Base-by-base conservation (phyloP, 2,329 filamentous ascomycete genomes). In the Calonectria pauciramosa region DNA sequence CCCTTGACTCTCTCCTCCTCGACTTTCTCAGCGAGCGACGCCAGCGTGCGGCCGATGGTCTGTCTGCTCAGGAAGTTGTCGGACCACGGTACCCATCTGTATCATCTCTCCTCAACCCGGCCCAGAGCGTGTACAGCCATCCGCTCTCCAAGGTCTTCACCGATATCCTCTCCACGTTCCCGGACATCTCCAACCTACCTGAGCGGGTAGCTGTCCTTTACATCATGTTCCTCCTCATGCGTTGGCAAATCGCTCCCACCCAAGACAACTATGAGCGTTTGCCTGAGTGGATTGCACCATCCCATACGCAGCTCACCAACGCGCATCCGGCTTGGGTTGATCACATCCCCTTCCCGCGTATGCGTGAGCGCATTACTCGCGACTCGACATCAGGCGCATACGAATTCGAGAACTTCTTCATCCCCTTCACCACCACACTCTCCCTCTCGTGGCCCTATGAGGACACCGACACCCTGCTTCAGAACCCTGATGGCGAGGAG, bases 381-480 rank as follows among this genome's bases (percentile, higher is more conserved):
- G 84, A 88, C 0, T 90, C 91, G 67, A 84, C 86, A 28, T 83
- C 86, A 0, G 76, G 81, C 6, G 86, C 89, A 52, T 93, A 93
- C 71, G 87, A 91, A 0, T 96, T 97, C 80, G 93, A 96, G 72
- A 91, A 94, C 78, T 97, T 96, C 87, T 97, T 96, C 83, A 91
- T 96, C 23, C 94, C 94, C 0, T 98, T 93, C 83, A 97, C 94
- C 1, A 91, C 90, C 1, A 96, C 93, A 0, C 82, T 98, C 30
- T 92, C 90, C 32, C 84, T 98, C 20, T 97, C 96, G 78, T 98
- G 96, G 96, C 94, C 94, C 0, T 96, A 97, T 81, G 93, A 95
- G 71, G 89, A 92, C 1, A 91, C 91, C 0, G 93, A 96, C 78
- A 91, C 93, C 44, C 87, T 98, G 32, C 86, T 95, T 32, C 87